Percentiles rank a stretch among this genome's conserved stretches.
These are phyloP conservation scores for Coelastrella sp. DNA, from an alignment of 139 green algal species.

Conservation along the genomic window DNA sequence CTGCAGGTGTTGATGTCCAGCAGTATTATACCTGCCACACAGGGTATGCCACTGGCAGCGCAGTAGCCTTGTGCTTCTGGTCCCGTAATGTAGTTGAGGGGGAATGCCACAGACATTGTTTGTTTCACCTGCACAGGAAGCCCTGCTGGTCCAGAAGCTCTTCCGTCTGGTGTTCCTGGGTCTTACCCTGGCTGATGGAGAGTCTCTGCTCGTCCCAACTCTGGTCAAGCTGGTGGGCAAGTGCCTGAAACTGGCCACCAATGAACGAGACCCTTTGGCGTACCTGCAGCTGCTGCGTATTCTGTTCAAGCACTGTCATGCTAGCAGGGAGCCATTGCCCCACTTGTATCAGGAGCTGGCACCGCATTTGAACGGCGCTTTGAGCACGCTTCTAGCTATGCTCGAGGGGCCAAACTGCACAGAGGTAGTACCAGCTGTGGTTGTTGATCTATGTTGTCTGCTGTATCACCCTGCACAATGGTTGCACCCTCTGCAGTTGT, in stretches of 20 bases:
- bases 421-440: slow-evolving; percentile 26
- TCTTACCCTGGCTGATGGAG: slow-evolving; percentile 38
- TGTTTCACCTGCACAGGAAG: slow-evolving; percentile 57
- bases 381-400: slow-evolving; percentile 71
- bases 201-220: slow-evolving; percentile 57
- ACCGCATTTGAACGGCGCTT: slow-evolving; percentile 53
- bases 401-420: slow-evolving; percentile 72
- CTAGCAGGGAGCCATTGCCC: slow-evolving; percentile 43
- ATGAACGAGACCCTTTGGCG: slow-evolving; percentile 55
- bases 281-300: slow-evolving; percentile 74
- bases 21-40: too few relatives aligned
- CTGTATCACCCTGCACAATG: too few relatives aligned
- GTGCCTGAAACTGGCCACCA: slow-evolving; percentile 39
- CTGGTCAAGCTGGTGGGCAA: slow-evolving; percentile 65
- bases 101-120: too few relatives aligned
- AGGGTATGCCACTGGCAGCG: too few relatives aligned
- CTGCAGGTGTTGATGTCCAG: too few relatives aligned
- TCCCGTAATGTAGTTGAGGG: too few relatives aligned
- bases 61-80: too few relatives aligned
- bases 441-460: not conserved
- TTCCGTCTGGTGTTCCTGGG: slow-evolving; percentile 63
- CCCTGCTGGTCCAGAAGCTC: slow-evolving; percentile 62
- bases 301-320: slow-evolving; percentile 68
- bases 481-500: too few relatives aligned
- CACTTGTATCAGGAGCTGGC: slow-evolving; percentile 46